These are phyloP conservation scores for Penstemon barbatus DNA, from an alignment of 257 asterid genomes.

Conservation along the genomic window DNA sequence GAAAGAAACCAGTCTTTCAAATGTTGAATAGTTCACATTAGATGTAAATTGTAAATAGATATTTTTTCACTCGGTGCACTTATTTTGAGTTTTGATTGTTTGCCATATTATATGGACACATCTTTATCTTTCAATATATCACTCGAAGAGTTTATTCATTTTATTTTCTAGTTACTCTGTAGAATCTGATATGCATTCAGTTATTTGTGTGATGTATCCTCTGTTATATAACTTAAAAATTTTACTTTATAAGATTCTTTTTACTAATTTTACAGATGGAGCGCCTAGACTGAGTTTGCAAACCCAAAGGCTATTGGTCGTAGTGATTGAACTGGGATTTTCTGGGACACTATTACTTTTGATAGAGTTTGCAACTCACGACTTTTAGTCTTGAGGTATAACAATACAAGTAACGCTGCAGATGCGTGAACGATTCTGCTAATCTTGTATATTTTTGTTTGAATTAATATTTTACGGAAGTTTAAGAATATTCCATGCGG, in stretches of 20 bases:
- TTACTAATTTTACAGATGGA: constrained; percentile 55
- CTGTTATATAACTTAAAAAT: not conserved
- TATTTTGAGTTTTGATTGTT: not conserved
- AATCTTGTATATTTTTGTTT: too few species aligned
- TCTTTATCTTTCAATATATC: not conserved
- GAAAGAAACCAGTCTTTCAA: constrained; percentile 1
- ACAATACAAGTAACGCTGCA: too few species aligned
- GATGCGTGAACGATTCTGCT: too few species aligned
- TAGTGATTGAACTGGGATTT: not conserved
- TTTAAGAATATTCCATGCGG: too few species aligned
- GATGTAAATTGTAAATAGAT: not conserved
- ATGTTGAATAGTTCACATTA: not conserved
- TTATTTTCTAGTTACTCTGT: not conserved
- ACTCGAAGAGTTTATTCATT: not conserved
- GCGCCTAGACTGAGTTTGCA: constrained; percentile 51
- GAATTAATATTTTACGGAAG: too few species aligned
- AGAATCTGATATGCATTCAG: not conserved
- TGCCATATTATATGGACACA: not conserved
- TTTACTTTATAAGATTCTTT: too few species aligned
- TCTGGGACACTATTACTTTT: not conserved
- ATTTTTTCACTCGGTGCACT: not conserved
- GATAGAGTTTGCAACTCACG: not conserved
- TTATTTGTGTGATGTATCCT: not conserved
- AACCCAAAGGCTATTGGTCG: not conserved
- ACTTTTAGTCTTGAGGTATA: not conserved